These are phyloP conservation scores for Mycena leptocephala DNA, from an alignment of 768 basidiomycete species.

Conservation along the genomic window DNA sequence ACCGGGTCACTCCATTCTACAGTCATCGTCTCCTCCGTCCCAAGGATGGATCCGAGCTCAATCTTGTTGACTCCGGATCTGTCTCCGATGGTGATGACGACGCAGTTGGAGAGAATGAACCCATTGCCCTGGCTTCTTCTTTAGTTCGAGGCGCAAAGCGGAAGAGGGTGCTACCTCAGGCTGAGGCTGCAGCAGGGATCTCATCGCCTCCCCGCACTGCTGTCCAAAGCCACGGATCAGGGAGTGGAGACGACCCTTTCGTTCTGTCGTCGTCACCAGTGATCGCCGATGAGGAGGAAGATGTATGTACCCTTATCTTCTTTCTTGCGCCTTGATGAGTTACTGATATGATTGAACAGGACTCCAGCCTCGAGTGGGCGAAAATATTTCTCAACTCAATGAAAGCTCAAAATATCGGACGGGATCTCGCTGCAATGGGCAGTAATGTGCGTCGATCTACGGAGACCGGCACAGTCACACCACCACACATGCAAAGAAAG, in stretches of 20 bases:
- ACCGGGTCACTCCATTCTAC: constrained; percentile 34
- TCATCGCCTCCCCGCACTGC: too few species aligned
- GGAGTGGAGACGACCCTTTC: background rate
- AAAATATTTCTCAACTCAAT: constrained; percentile 3
- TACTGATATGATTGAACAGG: background rate
- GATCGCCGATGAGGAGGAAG: background rate
- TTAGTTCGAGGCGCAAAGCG: too few species aligned
- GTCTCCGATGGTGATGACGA: constrained; percentile 36
- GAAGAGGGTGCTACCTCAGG: too few species aligned
- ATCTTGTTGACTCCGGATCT: constrained; percentile 10
- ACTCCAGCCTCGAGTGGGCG: background rate
- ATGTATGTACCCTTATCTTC: background rate
- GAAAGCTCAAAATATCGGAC: constrained; percentile 2
- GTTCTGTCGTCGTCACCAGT: background rate
- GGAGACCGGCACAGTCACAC: background rate
- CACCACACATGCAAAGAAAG: background rate
- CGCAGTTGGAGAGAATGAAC: background rate
- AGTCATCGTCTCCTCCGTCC: constrained; percentile 20
- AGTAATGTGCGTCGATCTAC: background rate
- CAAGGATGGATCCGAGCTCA: background rate
- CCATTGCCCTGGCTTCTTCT: too few species aligned
- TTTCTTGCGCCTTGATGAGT: background rate
- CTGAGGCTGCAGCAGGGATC: too few species aligned
- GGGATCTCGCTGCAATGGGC: background rate
- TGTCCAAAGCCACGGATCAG: background rate